phyloP scores from a whole-genome alignment of 139 green algal species.

The Chlorella sp. region DNA sequence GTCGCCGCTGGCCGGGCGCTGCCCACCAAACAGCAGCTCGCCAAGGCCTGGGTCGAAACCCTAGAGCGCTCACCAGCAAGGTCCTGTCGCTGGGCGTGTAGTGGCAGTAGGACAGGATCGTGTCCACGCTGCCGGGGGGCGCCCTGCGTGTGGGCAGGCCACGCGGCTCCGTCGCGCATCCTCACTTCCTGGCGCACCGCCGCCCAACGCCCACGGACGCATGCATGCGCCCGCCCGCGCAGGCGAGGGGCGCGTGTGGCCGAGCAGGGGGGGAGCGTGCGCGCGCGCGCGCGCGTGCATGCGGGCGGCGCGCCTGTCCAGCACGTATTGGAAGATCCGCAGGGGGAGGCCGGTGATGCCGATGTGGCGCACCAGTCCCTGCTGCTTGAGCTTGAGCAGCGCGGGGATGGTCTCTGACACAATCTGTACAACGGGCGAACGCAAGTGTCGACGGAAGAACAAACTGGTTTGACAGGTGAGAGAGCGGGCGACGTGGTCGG shows the following conservation, averaged over 20 bases:
- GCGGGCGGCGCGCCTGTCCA: slow-evolving; percentile 61
- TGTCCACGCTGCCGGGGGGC: slow-evolving; percentile 74
- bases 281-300: too few species aligned
- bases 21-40: too few species aligned
- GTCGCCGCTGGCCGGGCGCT: too few species aligned
- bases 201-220: too few species aligned
- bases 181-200: too few species aligned
- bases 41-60: not conserved
- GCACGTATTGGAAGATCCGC: slow-evolving; percentile 72
- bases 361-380: slow-evolving; percentile 82
- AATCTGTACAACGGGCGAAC: slow-evolving; percentile 49
- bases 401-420: slow-evolving; percentile 90
- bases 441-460: not conserved
- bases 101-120: slow-evolving; percentile 94
- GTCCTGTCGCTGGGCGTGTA: slow-evolving; percentile 80
- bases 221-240: too few species aligned
- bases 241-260: too few species aligned
- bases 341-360: slow-evolving; percentile 94
- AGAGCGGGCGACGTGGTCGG: not conserved
- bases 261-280: too few species aligned
- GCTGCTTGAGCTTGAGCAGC: slow-evolving; percentile 74
- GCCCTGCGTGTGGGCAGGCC: slow-evolving; percentile 27
- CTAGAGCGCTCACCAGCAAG: slow-evolving; percentile 41
- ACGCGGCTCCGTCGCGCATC: too few species aligned
- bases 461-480: not conserved